A percentile compares a stretch with the other conserved stretches of the same genome.
Evolutionary conservation across 2,329 filamentous ascomycete species (phyloP).

Genomic region (Nectriaceae sp.): DNA sequence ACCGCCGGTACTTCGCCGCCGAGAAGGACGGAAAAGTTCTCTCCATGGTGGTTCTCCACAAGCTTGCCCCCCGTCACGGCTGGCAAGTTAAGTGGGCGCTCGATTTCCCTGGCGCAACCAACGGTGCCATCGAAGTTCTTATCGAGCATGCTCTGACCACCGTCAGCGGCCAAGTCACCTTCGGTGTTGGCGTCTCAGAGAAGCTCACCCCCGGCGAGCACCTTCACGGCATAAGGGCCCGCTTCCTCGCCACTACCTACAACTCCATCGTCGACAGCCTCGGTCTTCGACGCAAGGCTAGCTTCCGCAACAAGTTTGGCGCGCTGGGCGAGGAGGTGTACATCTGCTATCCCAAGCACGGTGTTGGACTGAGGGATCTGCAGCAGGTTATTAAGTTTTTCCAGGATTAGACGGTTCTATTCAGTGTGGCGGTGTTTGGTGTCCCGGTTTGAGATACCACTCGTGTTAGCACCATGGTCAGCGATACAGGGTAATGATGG

Average conservation of each 20-base stretch:
- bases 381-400: conserved; percentile 91
- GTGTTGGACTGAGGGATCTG: conserved; percentile 78
- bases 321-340: conserved; percentile 82
- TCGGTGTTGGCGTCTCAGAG: conserved; percentile 78
- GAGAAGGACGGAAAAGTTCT: conserved; percentile 72
- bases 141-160: conserved; percentile 67
- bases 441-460: neutral
- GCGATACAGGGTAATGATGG: no score
- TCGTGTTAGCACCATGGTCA: no score
- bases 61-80: conserved; percentile 77
- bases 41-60: conserved; percentile 80
- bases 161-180: conserved; percentile 67
- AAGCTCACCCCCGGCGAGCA: conserved; percentile 80
- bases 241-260: conserved; percentile 81
- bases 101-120: conserved; percentile 86
- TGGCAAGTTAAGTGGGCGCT: conserved; percentile 97
- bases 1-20: conserved; percentile 85
- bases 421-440: neutral
- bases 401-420: conserved; percentile 58
- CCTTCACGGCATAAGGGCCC: conserved; percentile 76
- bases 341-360: conserved; percentile 86
- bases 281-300: conserved; percentile 79
- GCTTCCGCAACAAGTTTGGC: conserved; percentile 90
- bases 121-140: conserved; percentile 82
- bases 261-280: conserved; percentile 80